Conservation (phyloP, 2,329 filamentous ascomycete species). For the Alternaria panax region DNA sequence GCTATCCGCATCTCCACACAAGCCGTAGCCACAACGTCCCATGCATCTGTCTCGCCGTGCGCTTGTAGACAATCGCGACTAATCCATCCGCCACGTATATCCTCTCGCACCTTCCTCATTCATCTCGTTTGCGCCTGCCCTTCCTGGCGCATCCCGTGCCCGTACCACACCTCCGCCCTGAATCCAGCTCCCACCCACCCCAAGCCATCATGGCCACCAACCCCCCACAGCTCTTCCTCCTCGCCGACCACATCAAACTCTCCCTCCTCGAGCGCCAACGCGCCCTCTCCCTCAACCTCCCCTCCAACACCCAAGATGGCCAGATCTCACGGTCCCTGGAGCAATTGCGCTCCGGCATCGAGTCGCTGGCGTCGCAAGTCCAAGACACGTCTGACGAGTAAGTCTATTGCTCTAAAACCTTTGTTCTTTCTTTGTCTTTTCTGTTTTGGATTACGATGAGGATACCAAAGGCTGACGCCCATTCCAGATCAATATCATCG, state of each 20-base stretch:
- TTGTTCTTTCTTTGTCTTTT: no score
- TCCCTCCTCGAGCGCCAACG: conserved; percentile 91
- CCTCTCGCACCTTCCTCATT: conserved; percentile 1
- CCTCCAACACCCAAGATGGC: conserved; percentile 81
- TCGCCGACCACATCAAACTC: conserved; percentile 96
- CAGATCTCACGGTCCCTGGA: conserved; percentile 90
- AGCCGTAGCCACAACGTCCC: conserved; percentile 4
- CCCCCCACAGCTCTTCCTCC: conserved; percentile 80
- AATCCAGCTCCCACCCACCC: conserved; percentile 11
- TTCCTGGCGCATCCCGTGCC: conserved; percentile 5
- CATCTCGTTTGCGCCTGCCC: conserved; percentile 8
- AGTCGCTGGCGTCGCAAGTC: conserved; percentile 70
- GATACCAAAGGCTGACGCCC: no score
- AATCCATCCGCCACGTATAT: neutral
- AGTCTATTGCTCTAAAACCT: conserved; percentile 21
- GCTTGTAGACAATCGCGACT: neutral
- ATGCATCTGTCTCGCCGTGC: neutral
- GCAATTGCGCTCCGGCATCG: conserved; percentile 81
- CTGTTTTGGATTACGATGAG: no score
- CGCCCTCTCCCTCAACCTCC: conserved; percentile 79
- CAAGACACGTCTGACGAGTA: conserved; percentile 66
- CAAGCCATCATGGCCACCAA: conserved; percentile 51
- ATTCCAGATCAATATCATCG: conserved; percentile 52
- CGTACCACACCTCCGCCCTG: conserved; percentile 10
- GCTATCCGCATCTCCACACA: conserved; percentile 7